A percentile compares a stretch with the other conserved stretches of the same genome.
Evolutionary conservation across 1,284 basidiomycete species (phyloP).

Genomic region (Cutaneotrichosporon sp.): DNA sequence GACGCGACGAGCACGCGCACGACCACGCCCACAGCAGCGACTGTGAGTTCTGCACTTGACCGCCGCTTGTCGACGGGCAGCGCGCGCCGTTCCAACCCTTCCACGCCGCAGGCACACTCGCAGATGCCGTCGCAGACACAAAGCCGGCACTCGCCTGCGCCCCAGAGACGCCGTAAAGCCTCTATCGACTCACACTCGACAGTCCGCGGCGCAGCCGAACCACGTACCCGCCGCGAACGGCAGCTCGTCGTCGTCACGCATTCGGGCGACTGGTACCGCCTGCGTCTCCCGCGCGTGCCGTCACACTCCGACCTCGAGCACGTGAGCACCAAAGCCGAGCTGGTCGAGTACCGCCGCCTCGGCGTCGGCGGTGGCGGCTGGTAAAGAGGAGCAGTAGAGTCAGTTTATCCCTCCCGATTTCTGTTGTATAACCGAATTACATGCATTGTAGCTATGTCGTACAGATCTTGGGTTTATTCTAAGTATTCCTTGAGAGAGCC

Average conservation of each 20-base stretch:
- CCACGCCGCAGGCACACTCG: neutral
- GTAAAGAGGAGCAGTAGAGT: constrained; percentile 14
- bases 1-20: constrained; percentile 26
- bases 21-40: constrained; percentile 19
- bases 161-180: neutral
- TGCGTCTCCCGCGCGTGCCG: constrained; percentile 57
- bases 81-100: neutral
- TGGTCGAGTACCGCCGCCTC: constrained; percentile 43
- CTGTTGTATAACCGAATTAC: constrained; percentile 4
- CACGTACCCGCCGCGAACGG: neutral
- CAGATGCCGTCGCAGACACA: neutral
- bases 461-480: constrained; percentile 22
- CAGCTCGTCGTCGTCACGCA: constrained; percentile 81
- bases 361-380: constrained; percentile 41
- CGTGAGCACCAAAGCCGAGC: constrained; percentile 27
- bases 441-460: constrained; percentile 4
- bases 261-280: constrained; percentile 86
- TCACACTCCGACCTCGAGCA: constrained; percentile 5
- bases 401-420: neutral
- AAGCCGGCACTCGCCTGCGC: neutral
- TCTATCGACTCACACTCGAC: constrained; percentile 3
- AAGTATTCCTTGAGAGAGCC: constrained; percentile 48
- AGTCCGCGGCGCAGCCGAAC: neutral
- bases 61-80: constrained; percentile 6
- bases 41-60: neutral